Evolutionary conservation across 176 grass and related monocot species (phyloP).

Genomic region (Carex littledalei): DNA sequence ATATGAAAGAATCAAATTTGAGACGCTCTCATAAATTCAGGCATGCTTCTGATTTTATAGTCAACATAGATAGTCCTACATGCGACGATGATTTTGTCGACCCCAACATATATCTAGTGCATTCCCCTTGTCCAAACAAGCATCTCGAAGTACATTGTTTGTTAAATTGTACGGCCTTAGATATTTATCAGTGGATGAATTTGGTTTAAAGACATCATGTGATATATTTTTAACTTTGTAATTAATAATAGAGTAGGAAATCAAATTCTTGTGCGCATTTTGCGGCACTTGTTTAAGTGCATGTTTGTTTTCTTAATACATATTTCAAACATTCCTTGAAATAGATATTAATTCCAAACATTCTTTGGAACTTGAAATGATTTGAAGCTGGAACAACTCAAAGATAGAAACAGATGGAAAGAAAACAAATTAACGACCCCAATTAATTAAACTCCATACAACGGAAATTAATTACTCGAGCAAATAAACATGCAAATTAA

Average conservation of each 20-base stretch:
- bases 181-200: too few species aligned
- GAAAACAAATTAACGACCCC: background rate
- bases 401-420: conserved; percentile 8
- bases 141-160: too few species aligned
- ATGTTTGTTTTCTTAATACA: background rate
- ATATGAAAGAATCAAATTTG: too few species aligned
- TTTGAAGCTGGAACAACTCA: background rate
- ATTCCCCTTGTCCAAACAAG: too few species aligned
- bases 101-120: background rate
- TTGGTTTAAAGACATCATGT: too few species aligned
- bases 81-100: too few species aligned
- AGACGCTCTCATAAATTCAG: too few species aligned
- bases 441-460: background rate
- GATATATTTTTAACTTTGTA: too few species aligned
- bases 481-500: background rate
- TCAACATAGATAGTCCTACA: too few species aligned
- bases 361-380: background rate
- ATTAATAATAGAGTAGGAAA: background rate
- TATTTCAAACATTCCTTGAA: background rate
- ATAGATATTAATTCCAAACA: background rate
- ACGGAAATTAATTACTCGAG: background rate
- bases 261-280: background rate
- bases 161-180: too few species aligned
- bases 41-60: too few species aligned
- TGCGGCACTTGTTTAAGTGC: background rate